These are phyloP conservation scores for Chrysoporthe deuterocubensis DNA, from an alignment of 2,329 filamentous ascomycete species.

Conservation along the genomic window DNA sequence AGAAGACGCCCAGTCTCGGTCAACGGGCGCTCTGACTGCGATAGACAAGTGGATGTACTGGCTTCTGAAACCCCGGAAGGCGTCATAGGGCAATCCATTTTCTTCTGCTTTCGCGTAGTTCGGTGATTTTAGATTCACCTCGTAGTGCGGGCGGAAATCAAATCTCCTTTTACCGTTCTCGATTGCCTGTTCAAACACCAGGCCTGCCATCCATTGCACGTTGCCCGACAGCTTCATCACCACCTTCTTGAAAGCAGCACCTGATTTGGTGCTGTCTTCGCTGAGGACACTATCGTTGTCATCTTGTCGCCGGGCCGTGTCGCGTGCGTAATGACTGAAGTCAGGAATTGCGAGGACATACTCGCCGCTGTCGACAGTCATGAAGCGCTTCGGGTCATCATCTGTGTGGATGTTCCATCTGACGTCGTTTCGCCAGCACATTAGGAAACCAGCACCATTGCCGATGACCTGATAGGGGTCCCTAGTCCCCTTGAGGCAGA, in stretches of 20 bases:
- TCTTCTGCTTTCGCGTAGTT: conserved; percentile 65
- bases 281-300: conserved; percentile 64
- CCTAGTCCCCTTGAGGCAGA: conserved; percentile 87
- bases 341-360: conserved; percentile 95
- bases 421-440: conserved; percentile 98
- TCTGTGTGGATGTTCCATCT: conserved; percentile 82
- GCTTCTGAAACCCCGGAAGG: conserved; percentile 95
- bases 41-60: conserved; percentile 96
- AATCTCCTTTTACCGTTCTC: conserved; percentile 76
- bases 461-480: conserved; percentile 94
- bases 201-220: conserved; percentile 87
- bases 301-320: conserved; percentile 55
- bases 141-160: conserved; percentile 89
- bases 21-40: conserved; percentile 83
- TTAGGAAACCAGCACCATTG: conserved; percentile 90
- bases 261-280: conserved; percentile 68
- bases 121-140: conserved; percentile 84
- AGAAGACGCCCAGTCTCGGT: conserved; percentile 82
- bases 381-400: conserved; percentile 88
- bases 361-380: conserved; percentile 94
- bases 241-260: conserved; percentile 95
- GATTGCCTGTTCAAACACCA: conserved; percentile 89
- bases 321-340: conserved; percentile 84
- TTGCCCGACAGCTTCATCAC: conserved; percentile 98
- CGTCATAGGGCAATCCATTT: conserved; percentile 72